A percentile compares a stretch with the other conserved stretches of the same genome.
These are phyloP conservation scores for Citrus sinensis DNA, from an alignment of 345 rosid genomes.

Conservation along the genomic window DNA sequence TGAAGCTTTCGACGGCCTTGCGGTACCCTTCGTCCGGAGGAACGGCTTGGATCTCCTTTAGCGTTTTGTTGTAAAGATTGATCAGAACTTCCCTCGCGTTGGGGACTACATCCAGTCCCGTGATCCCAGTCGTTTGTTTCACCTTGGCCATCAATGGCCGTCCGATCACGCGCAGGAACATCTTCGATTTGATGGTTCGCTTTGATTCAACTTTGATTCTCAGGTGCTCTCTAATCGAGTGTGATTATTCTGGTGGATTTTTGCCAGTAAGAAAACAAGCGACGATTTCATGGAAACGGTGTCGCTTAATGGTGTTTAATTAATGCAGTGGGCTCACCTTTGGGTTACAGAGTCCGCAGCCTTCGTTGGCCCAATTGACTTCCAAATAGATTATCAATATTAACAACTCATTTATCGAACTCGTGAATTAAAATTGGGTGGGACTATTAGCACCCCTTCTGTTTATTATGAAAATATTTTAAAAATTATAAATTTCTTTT, in stretches of 20 bases:
- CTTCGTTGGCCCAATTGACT: background rate
- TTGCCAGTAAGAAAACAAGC: background rate
- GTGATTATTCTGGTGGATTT: background rate
- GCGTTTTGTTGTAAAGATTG: conserved; percentile 79
- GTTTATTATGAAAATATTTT: no score
- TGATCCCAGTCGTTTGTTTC: conserved; percentile 95
- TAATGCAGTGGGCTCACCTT: background rate
- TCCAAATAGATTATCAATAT: background rate
- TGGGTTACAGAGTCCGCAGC: background rate
- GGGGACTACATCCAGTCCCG: conserved; percentile 91
- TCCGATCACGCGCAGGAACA: conserved; percentile 73
- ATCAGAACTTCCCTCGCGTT: conserved; percentile 83
- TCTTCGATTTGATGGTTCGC: conserved; percentile 13
- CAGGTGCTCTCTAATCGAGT: background rate
- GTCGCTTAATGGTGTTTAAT: background rate
- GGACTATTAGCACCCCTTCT: no score
- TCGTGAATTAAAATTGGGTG: no score
- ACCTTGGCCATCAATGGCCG: conserved; percentile 92
- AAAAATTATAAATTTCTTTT: no score
- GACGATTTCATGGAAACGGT: background rate
- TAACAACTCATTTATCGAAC: background rate
- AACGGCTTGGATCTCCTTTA: conserved; percentile 88
- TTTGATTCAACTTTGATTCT: background rate
- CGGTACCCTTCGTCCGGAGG: conserved; percentile 97
- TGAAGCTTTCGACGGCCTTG: conserved; percentile 90